These are phyloP conservation scores for Fusarium zealandicum DNA, from an alignment of 2,329 filamentous ascomycete species.

Conservation along the genomic window DNA sequence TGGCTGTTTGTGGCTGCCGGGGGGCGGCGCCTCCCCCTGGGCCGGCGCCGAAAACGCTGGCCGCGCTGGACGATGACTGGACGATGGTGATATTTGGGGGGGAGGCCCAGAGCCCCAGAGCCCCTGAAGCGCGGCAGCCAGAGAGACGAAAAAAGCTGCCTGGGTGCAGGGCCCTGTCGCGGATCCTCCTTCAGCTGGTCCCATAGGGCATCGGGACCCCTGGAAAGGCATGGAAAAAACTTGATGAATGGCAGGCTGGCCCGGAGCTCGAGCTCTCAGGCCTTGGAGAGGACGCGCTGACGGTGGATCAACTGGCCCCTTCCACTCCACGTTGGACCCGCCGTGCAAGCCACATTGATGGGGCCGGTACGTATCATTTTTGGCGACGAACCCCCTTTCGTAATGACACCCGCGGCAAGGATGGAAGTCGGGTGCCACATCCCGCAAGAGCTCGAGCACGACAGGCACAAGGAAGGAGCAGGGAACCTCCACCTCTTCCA, in stretches of 20 bases:
- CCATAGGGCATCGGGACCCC: constrained; percentile 20
- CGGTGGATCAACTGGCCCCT: constrained; percentile 29
- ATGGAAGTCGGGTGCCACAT: constrained; percentile 7
- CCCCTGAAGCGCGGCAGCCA: constrained; percentile 28
- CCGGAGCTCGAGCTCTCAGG: not conserved
- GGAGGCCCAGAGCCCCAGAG: constrained; percentile 13
- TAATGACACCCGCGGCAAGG: constrained; percentile 15
- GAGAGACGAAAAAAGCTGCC: constrained; percentile 16
- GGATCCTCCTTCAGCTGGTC: constrained; percentile 39
- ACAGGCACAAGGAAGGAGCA: constrained; percentile 18
- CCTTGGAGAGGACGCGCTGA: constrained; percentile 11
- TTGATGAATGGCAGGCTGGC: constrained; percentile 10
- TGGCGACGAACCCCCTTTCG: constrained; percentile 16
- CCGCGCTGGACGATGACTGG: constrained; percentile 18
- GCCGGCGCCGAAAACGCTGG: constrained; percentile 23
- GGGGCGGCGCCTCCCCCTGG: constrained; percentile 40
- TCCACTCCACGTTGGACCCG: constrained; percentile 33
- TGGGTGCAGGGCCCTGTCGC: constrained; percentile 33
- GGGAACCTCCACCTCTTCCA: constrained; percentile 29
- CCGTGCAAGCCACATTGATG: constrained; percentile 3
- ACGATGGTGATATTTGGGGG: constrained; percentile 20
- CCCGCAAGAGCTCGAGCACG: constrained; percentile 12
- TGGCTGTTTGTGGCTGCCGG: constrained; percentile 30
- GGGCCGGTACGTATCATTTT: not conserved
- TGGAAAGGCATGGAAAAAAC: constrained; percentile 4